These are phyloP conservation scores for Ustilago nuda DNA, from an alignment of 1,284 basidiomycete species.

Conservation along the genomic window DNA sequence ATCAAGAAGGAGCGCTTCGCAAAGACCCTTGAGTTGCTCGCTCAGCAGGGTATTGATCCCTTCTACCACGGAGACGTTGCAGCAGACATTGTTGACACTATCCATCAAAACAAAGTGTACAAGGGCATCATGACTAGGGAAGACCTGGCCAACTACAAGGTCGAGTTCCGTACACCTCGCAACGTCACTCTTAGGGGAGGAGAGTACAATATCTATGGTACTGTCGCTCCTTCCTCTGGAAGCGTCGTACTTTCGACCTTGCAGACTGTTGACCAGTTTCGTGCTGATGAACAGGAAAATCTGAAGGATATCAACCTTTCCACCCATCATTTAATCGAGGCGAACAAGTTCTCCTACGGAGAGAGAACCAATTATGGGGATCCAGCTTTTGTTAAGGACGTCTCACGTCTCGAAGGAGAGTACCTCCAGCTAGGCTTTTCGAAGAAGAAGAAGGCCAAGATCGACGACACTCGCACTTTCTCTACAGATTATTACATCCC, in stretches of 20 bases:
- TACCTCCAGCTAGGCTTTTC: constrained; percentile 66
- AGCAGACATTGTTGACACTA: constrained; percentile 50
- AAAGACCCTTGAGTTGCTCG: constrained; percentile 54
- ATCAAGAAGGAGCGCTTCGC: constrained; percentile 53
- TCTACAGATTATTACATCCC: constrained; percentile 69
- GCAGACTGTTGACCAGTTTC: constrained; percentile 61
- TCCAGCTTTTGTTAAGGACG: constrained; percentile 70
- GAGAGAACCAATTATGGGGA: constrained; percentile 70
- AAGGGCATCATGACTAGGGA: constrained; percentile 62
- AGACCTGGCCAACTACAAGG: constrained; percentile 61
- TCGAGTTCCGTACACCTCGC: constrained; percentile 32
- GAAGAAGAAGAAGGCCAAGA: constrained; percentile 61
- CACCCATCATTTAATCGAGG: constrained; percentile 70
- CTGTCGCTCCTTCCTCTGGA: constrained; percentile 67
- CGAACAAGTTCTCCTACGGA: constrained; percentile 70
- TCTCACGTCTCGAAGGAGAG: constrained; percentile 67
- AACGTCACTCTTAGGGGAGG: constrained; percentile 54
- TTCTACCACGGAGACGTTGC: constrained; percentile 65
- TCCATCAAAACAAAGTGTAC: constrained; percentile 56
- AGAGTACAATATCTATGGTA: constrained; percentile 55
- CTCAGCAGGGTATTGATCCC: constrained; percentile 49
- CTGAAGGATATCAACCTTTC: constrained; percentile 53
- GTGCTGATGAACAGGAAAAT: constrained; percentile 32
- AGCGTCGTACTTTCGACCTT: constrained; percentile 66
- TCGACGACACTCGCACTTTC: constrained; percentile 60